Evolutionary conservation across 768 basidiomycete genomes (phyloP).

Genomic region (Thelephora ganbajun): DNA sequence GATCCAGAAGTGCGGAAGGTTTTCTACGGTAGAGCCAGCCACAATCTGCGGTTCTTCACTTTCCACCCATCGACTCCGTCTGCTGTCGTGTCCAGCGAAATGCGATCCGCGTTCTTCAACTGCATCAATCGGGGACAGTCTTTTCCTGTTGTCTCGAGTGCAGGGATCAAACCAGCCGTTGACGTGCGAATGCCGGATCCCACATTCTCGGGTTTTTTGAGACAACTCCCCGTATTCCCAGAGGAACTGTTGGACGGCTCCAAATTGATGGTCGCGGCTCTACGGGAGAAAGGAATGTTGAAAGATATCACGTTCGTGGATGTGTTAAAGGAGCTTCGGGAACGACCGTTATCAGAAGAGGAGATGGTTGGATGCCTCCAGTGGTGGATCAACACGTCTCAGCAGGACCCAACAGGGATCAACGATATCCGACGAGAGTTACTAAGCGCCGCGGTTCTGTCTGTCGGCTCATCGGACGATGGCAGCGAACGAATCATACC

Average conservation of each 20-base stretch:
- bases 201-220: constrained; percentile 61
- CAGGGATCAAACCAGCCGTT: constrained; percentile 51
- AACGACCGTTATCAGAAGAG: constrained; percentile 50
- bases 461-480: constrained; percentile 20
- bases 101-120: constrained; percentile 71
- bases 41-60: constrained; percentile 81
- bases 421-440: constrained; percentile 40
- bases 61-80: constrained; percentile 85
- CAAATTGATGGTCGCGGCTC: constrained; percentile 39
- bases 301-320: constrained; percentile 69
- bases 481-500: constrained; percentile 45
- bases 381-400: constrained; percentile 63
- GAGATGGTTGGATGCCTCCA: constrained; percentile 75
- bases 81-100: constrained; percentile 50
- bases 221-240: constrained; percentile 62
- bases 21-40: constrained; percentile 51
- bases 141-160: constrained; percentile 63
- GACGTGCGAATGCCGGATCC: constrained; percentile 66
- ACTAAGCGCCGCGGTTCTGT: constrained; percentile 56
- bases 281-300: constrained; percentile 53
- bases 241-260: constrained; percentile 42
- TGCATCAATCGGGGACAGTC: constrained; percentile 24
- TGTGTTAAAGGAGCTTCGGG: constrained; percentile 63
- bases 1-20: constrained; percentile 31
- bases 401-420: constrained; percentile 13